These are phyloP conservation scores for Coniosporium apollinis DNA, from an alignment of 495 filamentous ascomycete genomes.

Conservation along the genomic window DNA sequence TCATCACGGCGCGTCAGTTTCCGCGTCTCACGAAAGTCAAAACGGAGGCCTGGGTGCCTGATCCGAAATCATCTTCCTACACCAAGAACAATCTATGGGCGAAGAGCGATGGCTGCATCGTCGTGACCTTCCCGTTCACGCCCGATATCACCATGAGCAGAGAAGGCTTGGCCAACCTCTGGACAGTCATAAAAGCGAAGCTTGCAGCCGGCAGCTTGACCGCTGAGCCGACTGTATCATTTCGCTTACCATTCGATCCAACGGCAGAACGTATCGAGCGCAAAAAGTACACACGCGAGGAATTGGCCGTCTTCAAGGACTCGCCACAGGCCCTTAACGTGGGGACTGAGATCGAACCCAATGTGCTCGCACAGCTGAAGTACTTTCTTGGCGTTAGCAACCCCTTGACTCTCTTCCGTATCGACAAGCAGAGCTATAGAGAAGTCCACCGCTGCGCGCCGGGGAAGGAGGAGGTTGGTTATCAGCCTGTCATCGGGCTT, in stretches of 20 bases:
- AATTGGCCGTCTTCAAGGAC: conserved; percentile 72
- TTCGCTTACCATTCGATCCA: conserved; percentile 51
- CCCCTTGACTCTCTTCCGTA: conserved; percentile 53
- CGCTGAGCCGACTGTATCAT: conserved; percentile 17
- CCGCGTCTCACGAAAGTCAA: conserved; percentile 53
- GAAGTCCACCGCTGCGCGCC: conserved; percentile 66
- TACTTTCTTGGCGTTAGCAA: conserved; percentile 47
- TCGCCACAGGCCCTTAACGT: conserved; percentile 32
- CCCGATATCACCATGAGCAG: conserved; percentile 18
- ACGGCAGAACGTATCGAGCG: conserved; percentile 30
- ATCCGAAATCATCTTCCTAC: conserved; percentile 35
- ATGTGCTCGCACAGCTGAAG: conserved; percentile 29
- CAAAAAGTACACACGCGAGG: conserved; percentile 39
- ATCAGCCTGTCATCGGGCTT: conserved; percentile 64
- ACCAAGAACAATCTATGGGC: conserved; percentile 27
- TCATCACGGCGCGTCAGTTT: conserved; percentile 65
- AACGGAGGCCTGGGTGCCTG: conserved; percentile 67
- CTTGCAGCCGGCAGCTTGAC: not conserved
- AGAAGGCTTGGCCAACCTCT: conserved; percentile 10
- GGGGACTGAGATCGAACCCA: conserved; percentile 31
- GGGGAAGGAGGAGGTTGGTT: conserved; percentile 45
- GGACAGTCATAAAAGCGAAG: conserved; percentile 14
- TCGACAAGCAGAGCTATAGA: conserved; percentile 42
- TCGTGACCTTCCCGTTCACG: conserved; percentile 40
- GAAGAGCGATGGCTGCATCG: conserved; percentile 37